phyloP scores from a whole-genome alignment of 306 rosid species.

The Morella rubra region DNA sequence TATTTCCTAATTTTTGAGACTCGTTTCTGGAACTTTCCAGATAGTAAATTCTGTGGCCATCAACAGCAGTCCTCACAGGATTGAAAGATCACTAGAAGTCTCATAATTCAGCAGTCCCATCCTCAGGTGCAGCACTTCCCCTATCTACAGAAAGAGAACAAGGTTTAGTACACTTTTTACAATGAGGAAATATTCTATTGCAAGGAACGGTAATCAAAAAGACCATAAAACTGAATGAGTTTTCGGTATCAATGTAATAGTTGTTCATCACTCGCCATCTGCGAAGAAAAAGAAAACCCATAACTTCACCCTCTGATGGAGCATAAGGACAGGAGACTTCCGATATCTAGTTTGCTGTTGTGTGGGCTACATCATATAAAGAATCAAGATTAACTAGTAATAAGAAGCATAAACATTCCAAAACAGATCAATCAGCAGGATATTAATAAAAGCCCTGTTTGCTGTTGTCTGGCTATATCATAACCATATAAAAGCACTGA shows the following conservation, averaged over 20 bases:
- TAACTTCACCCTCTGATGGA: conserved; percentile 82
- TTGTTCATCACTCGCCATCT: neutral
- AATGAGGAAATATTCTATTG: conserved; percentile 9
- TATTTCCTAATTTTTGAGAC: conserved; percentile 39
- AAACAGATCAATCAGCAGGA: neutral
- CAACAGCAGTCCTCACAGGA: conserved; percentile 31
- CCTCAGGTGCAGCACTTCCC: conserved; percentile 65
- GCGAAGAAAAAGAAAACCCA: conserved; percentile 1
- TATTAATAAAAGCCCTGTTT: no score
- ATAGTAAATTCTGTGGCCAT: conserved; percentile 33
- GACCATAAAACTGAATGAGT: neutral
- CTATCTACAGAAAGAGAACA: conserved; percentile 45
- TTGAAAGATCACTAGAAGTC: conserved; percentile 33
- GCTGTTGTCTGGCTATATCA: no score
- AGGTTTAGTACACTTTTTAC: conserved; percentile 10
- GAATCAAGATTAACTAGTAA: conserved; percentile 15
- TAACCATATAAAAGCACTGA: no score
- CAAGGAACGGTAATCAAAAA: neutral
- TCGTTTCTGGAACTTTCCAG: conserved; percentile 35
- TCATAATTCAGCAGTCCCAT: conserved; percentile 58
- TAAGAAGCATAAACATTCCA: conserved; percentile 1
- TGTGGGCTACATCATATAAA: conserved; percentile 61
- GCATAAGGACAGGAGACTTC: conserved; percentile 90
- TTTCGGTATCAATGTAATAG: conserved; percentile 7
- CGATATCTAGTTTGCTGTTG: conserved; percentile 95